A percentile compares a stretch with the other conserved stretches of the same genome.
These are phyloP conservation scores for Stephanocyclus meneghinianus DNA, from an alignment of 352 stramenopile genomes.

Conservation along the genomic window DNA sequence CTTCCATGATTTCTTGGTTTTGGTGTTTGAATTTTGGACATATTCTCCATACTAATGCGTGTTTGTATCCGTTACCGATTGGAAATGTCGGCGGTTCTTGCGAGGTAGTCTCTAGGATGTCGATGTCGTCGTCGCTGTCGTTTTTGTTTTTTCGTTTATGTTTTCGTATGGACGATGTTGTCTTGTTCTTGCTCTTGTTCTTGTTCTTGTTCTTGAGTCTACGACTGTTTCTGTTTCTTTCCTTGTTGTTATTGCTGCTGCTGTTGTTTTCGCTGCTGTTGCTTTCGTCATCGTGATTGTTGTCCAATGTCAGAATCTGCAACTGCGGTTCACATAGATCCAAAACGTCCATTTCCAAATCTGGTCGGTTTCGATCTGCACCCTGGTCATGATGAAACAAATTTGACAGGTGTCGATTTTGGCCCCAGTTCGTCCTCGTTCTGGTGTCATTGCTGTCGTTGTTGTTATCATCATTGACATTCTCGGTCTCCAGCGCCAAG, in stretches of 20 bases:
- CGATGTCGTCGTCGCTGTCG: background rate
- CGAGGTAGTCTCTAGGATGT: background rate
- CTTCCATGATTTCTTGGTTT: constrained; percentile 24
- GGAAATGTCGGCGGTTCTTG: background rate
- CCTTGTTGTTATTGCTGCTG: background rate
- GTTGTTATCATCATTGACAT: background rate
- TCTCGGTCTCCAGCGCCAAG: background rate
- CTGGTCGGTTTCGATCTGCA: background rate
- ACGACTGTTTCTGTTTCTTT: background rate
- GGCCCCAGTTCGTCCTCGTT: background rate
- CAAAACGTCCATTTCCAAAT: constrained; percentile 4
- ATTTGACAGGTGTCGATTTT: too few species aligned
- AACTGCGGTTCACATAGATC: constrained; percentile 3
- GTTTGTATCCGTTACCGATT: constrained; percentile 1
- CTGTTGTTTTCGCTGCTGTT: background rate
- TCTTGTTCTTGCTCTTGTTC: background rate
- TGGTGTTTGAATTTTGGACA: constrained; percentile 9
- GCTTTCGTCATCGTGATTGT: background rate
- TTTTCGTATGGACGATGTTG: background rate
- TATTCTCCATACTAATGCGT: constrained; percentile 9
- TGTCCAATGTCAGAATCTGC: constrained; percentile 1
- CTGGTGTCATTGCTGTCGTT: background rate
- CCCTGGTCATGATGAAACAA: background rate
- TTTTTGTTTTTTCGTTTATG: background rate
- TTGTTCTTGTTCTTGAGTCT: background rate